Conservation (phyloP, 129 eudicot species). For the Saposhnikovia divaricata region DNA sequence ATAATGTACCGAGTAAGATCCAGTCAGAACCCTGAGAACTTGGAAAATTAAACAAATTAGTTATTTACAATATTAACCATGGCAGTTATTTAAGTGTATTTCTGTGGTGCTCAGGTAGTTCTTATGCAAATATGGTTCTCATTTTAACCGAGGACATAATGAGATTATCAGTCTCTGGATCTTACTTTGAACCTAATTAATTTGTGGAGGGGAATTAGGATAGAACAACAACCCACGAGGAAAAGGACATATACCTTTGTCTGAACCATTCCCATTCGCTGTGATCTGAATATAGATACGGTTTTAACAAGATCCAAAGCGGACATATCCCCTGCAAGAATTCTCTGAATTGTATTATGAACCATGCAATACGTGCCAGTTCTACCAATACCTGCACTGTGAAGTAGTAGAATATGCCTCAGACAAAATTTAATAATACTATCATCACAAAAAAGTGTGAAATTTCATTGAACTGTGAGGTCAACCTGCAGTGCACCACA, state of each 20-base stretch:
- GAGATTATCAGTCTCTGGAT: background rate
- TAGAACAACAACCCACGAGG: background rate
- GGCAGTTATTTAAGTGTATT: background rate
- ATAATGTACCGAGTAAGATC: background rate
- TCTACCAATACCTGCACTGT: conserved; percentile 99
- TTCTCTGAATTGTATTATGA: conserved; percentile 83
- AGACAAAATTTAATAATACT: conserved; percentile 6
- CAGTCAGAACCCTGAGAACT: background rate
- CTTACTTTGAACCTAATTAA: background rate
- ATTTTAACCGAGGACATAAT: background rate
- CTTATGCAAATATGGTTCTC: background rate
- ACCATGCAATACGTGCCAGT: conserved; percentile 87
- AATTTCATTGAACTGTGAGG: background rate
- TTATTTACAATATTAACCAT: background rate
- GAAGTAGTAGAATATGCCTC: conserved; percentile 10
- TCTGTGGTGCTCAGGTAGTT: background rate
- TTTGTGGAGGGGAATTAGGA: background rate
- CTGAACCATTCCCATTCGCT: conserved; percentile 93
- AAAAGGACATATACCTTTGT: conserved; percentile 45
- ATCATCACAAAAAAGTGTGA: conserved; percentile 9
- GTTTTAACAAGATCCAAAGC: conserved; percentile 83
- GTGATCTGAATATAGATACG: conserved; percentile 65
- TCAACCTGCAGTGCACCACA: conserved; percentile 96
- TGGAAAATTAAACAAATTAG: background rate
- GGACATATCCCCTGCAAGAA: conserved; percentile 74